Evolutionary conservation across 768 basidiomycete genomes (phyloP).

Genomic region (Tylopilus cervinicoccineus): DNA sequence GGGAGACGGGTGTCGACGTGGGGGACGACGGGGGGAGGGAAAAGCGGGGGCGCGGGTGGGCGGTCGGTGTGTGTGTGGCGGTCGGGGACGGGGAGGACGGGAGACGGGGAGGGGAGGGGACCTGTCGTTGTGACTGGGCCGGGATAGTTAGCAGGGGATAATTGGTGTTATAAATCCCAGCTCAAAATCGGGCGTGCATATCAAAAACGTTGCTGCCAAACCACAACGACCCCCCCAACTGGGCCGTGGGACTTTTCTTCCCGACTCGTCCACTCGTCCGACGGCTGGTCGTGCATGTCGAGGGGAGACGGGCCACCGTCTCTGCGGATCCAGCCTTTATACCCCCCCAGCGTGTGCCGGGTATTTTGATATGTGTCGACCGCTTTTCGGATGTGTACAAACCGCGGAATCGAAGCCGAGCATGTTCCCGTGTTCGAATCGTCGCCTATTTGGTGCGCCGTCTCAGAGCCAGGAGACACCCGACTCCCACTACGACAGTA

Average conservation of each 20-base stretch:
- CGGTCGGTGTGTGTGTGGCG: background rate
- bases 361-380: slow-evolving; percentile 16
- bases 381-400: slow-evolving; percentile 15
- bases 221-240: slow-evolving; percentile 11
- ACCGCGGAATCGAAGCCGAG: slow-evolving; percentile 18
- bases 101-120: background rate
- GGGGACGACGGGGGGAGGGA: background rate
- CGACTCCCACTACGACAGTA: no score
- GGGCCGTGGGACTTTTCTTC: slow-evolving; percentile 27
- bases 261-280: slow-evolving; percentile 6
- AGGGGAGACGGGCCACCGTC: background rate
- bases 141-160: slow-evolving; percentile 14
- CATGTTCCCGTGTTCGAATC: slow-evolving; percentile 17
- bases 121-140: background rate
- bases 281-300: background rate
- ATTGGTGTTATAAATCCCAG: slow-evolving; percentile 29
- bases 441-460: background rate
- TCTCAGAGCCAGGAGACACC: no score
- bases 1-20: background rate
- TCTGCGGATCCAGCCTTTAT: slow-evolving; percentile 13
- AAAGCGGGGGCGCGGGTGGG: background rate
- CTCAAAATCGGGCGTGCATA: slow-evolving; percentile 32
- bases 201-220: slow-evolving; percentile 28
- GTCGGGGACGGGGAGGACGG: slow-evolving; percentile 6
- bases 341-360: slow-evolving; percentile 8